Conservation (phyloP, 1,139 yeast species). For the Kodamaea alishanica region DNA sequence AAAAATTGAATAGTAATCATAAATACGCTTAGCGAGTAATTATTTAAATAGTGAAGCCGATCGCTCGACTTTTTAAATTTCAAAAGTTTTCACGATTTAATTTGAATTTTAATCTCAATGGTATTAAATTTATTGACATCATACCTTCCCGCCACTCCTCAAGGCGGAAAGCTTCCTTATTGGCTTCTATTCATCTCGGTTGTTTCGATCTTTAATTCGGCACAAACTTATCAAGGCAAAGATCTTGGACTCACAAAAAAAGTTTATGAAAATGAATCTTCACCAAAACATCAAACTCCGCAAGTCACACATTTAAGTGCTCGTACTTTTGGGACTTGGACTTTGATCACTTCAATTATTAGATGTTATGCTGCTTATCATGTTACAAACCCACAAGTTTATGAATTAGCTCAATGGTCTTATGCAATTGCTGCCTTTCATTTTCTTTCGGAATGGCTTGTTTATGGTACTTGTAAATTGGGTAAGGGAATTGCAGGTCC, state of each 20-base stretch:
- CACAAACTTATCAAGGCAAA: slow-evolving; percentile 72
- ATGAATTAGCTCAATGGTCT: slow-evolving; percentile 77
- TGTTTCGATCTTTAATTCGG: slow-evolving; percentile 85
- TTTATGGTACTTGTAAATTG: slow-evolving; percentile 71
- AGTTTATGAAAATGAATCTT: slow-evolving; percentile 65
- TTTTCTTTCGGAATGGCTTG: slow-evolving; percentile 78
- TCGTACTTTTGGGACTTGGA: slow-evolving; percentile 98
- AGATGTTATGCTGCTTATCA: slow-evolving; percentile 84
- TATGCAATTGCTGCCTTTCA: slow-evolving; percentile 81
- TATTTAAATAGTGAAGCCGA: too few relatives aligned
- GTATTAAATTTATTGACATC: neutral
- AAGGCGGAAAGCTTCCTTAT: slow-evolving; percentile 42
- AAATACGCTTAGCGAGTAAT: too few relatives aligned
- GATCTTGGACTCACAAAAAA: slow-evolving; percentile 70
- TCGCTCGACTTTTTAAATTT: too few relatives aligned
- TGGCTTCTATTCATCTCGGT: slow-evolving; percentile 65
- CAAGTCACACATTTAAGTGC: slow-evolving; percentile 75
- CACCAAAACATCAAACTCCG: slow-evolving; percentile 31
- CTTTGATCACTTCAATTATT: slow-evolving; percentile 77
- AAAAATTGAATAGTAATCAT: too few relatives aligned
- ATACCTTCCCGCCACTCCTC: slow-evolving; percentile 19
- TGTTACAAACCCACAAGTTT: slow-evolving; percentile 59
- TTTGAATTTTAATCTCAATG: too few relatives aligned
- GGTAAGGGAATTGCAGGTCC: slow-evolving; percentile 93
- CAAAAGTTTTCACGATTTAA: too few relatives aligned